Conservation (phyloP, 768 basidiomycete genomes). For the Rhizopogon vesiculosus region DNA sequence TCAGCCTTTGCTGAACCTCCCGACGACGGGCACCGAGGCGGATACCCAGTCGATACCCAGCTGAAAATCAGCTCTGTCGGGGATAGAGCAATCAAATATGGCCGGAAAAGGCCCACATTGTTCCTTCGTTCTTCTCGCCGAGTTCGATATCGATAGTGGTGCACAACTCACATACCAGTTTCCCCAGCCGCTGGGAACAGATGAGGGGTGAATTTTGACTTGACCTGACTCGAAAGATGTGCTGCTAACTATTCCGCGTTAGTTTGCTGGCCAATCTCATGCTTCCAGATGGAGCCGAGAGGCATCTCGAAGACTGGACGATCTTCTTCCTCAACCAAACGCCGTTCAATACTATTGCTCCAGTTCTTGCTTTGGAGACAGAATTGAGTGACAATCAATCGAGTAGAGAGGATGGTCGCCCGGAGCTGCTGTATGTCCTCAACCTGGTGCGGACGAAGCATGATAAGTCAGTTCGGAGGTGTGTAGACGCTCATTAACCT, state of each 20-base stretch:
- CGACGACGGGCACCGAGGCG: not conserved
- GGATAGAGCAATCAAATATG: slow-evolving; percentile 31
- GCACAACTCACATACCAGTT: slow-evolving; percentile 95
- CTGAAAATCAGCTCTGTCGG: not conserved
- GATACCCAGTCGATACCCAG: not conserved
- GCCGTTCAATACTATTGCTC: slow-evolving; percentile 79
- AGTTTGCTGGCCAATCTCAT: slow-evolving; percentile 95
- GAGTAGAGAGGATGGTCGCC: slow-evolving; percentile 20
- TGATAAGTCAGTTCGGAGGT: slow-evolving; percentile 80
- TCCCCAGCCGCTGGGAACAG: slow-evolving; percentile 88
- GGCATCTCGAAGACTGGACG: slow-evolving; percentile 95
- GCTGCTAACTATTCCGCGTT: slow-evolving; percentile 1
- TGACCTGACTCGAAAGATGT: not conserved
- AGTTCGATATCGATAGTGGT: slow-evolving; percentile 96
- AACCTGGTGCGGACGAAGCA: slow-evolving; percentile 91
- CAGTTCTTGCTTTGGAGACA: slow-evolving; percentile 71
- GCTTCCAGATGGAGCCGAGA: slow-evolving; percentile 97
- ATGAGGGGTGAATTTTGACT: slow-evolving; percentile 71
- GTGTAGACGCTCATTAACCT: slow-evolving; percentile 16
- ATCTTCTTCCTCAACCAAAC: slow-evolving; percentile 98
- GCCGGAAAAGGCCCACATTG: slow-evolving; percentile 68
- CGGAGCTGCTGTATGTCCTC: slow-evolving; percentile 77
- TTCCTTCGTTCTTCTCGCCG: slow-evolving; percentile 94
- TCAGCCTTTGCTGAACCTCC: not conserved
- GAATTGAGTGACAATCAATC: slow-evolving; percentile 26